phyloP scores from a whole-genome alignment of 2,329 filamentous ascomycete species.

The Neofusicoccum parvum region DNA sequence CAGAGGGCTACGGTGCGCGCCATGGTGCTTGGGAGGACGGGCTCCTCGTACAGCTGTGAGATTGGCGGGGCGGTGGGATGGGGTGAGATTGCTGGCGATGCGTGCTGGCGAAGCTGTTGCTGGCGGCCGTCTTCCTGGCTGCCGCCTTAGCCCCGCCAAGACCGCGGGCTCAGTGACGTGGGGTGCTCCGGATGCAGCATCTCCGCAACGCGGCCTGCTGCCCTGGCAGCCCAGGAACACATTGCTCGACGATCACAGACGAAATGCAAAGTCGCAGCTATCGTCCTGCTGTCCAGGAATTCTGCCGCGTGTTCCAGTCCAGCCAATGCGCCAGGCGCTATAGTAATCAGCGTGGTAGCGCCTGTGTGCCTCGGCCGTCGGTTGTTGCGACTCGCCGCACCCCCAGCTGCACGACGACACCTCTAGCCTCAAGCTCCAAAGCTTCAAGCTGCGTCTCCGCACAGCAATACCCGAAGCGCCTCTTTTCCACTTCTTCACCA shows the following conservation, averaged over 20 bases:
- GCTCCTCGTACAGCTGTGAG: background rate
- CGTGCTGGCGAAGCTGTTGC: background rate
- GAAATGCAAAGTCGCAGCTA: background rate
- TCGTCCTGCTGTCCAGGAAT: background rate
- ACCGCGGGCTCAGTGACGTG: slow-evolving; percentile 2
- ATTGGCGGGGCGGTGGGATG: background rate
- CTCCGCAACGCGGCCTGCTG: background rate
- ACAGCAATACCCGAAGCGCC: background rate
- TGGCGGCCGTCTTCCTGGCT: background rate
- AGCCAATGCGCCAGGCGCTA: slow-evolving; percentile 8
- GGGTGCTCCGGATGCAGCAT: slow-evolving; percentile 8
- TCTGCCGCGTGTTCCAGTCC: background rate
- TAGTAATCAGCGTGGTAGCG: slow-evolving; percentile 6
- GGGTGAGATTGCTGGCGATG: background rate
- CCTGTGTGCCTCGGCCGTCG: slow-evolving; percentile 16
- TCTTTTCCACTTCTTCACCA: background rate
- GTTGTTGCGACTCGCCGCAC: slow-evolving; percentile 8
- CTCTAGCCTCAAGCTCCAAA: background rate
- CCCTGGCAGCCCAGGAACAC: background rate
- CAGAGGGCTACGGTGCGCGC: slow-evolving; percentile 72
- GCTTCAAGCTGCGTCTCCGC: background rate
- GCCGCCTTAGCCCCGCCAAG: slow-evolving; percentile 7
- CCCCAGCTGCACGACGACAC: background rate
- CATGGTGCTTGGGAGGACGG: slow-evolving; percentile 52
- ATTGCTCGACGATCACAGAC: background rate